These are phyloP conservation scores for Yamadazyma paraphyllophila DNA, from an alignment of 805 yeast genomes.

Conservation along the genomic window DNA sequence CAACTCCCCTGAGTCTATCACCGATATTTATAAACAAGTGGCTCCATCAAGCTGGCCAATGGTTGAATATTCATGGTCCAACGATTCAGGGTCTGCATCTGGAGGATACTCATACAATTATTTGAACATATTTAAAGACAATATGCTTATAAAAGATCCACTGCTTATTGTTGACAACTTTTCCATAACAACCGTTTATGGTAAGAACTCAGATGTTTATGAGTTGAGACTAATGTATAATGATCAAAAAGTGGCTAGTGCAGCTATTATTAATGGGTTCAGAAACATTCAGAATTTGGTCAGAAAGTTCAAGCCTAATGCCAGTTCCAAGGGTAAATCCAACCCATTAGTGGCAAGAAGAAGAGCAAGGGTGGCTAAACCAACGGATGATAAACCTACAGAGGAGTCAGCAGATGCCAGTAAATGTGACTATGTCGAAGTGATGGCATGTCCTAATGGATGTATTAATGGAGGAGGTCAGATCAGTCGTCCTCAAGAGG, in stretches of 20 bases:
- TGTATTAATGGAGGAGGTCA: constrained; percentile 98
- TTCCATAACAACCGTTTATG: constrained; percentile 44
- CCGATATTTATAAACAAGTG: constrained; percentile 22
- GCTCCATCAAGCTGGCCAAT: constrained; percentile 68
- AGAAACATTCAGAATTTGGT: constrained; percentile 92
- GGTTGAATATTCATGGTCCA: constrained; percentile 61
- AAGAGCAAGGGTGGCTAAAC: constrained; percentile 34
- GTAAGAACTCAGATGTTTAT: constrained; percentile 73
- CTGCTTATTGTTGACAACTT: constrained; percentile 18
- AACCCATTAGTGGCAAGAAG: constrained; percentile 46
- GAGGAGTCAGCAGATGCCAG: constrained; percentile 54
- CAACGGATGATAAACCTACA: constrained; percentile 12
- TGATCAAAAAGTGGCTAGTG: constrained; percentile 45
- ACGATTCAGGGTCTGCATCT: constrained; percentile 75
- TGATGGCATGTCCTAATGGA: constrained; percentile 98
- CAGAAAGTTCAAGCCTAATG: constrained; percentile 60
- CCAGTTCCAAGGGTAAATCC: constrained; percentile 15
- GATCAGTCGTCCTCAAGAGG: constrained; percentile 47
- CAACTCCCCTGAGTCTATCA: constrained; percentile 10
- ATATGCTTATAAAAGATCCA: constrained; percentile 19
- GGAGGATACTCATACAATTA: constrained; percentile 88
- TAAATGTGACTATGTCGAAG: constrained; percentile 78
- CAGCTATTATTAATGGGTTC: constrained; percentile 80
- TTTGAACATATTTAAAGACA: constrained; percentile 39
- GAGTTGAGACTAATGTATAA: constrained; percentile 59